Conservation (phyloP, 495 filamentous ascomycete genomes). For the Hypoxylon crocopeplum region DNA sequence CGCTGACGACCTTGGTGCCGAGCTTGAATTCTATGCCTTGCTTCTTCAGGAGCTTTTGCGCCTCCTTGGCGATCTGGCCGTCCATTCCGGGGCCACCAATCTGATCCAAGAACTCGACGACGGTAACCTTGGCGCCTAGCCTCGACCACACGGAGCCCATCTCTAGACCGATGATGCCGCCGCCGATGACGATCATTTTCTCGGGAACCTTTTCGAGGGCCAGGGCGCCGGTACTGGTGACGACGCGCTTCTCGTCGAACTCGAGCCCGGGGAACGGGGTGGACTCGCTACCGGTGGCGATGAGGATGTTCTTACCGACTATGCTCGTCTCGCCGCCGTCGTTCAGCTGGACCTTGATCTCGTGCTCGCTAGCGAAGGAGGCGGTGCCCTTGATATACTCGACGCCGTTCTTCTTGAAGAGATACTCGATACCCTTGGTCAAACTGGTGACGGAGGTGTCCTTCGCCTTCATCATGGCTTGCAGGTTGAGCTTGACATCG, state of each 20-base stretch:
- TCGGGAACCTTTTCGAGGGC: slow-evolving; percentile 88
- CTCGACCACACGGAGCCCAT: slow-evolving; percentile 99
- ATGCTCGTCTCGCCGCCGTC: slow-evolving; percentile 88
- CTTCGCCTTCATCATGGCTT: slow-evolving; percentile 98
- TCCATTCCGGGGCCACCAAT: slow-evolving; percentile 99
- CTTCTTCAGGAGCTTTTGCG: slow-evolving; percentile 92
- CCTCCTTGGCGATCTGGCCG: slow-evolving; percentile 85
- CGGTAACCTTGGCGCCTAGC: slow-evolving; percentile 91
- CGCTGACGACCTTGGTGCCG: slow-evolving; percentile 89
- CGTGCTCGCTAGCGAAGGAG: slow-evolving; percentile 86
- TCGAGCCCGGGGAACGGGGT: slow-evolving; percentile 96
- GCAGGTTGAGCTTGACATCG: slow-evolving; percentile 94
- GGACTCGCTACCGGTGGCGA: slow-evolving; percentile 91
- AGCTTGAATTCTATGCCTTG: slow-evolving; percentile 99
- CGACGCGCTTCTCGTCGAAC: slow-evolving; percentile 95
- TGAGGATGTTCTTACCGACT: slow-evolving; percentile 93
- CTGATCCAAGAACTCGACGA: slow-evolving; percentile 94
- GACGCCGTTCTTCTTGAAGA: slow-evolving; percentile 98
- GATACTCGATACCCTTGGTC: slow-evolving; percentile 96
- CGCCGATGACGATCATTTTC: slow-evolving; percentile 97
- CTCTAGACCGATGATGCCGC: slow-evolving; percentile 98
- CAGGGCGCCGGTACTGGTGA: slow-evolving; percentile 95
- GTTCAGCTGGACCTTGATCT: slow-evolving; percentile 84
- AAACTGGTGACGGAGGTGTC: slow-evolving; percentile 85
- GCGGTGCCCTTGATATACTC: slow-evolving; percentile 95